These are phyloP conservation scores for Kodamaea leandrae DNA, from an alignment of 805 yeast genomes.

Conservation along the genomic window DNA sequence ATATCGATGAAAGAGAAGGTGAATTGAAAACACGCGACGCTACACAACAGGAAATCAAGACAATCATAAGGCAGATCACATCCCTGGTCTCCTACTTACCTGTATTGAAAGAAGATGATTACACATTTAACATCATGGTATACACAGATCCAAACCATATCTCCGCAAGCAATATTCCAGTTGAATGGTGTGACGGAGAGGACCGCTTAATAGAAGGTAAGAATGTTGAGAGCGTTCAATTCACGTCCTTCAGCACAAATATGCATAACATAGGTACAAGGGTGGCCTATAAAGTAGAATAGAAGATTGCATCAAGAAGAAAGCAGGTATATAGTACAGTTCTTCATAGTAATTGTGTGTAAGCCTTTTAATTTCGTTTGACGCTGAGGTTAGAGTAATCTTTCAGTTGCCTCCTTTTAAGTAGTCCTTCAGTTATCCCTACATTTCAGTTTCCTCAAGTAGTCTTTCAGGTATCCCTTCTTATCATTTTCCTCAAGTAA, in stretches of 20 bases:
- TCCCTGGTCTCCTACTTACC: conserved; percentile 87
- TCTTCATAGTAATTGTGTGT: too few relatives aligned
- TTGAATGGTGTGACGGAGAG: conserved; percentile 83
- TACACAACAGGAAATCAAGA: conserved; percentile 75
- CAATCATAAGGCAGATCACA: conserved; percentile 83
- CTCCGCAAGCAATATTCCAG: conserved; percentile 55
- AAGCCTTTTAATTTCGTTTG: too few relatives aligned
- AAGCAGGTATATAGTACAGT: neutral
- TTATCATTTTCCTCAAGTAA: too few relatives aligned
- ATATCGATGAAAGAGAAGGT: conserved; percentile 31
- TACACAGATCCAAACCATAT: conserved; percentile 61
- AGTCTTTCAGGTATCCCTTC: too few relatives aligned
- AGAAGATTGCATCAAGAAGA: conserved; percentile 10
- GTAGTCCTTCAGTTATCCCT: too few relatives aligned
- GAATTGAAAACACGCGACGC: conserved; percentile 39
- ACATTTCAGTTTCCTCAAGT: too few relatives aligned
- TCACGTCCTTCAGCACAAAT: conserved; percentile 65
- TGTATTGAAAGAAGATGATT: conserved; percentile 52
- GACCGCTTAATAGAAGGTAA: conserved; percentile 50
- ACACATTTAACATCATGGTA: conserved; percentile 82
- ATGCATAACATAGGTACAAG: conserved; percentile 69
- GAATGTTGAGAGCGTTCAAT: conserved; percentile 62
- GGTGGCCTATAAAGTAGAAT: conserved; percentile 54
- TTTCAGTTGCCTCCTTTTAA: too few relatives aligned
- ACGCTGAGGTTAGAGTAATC: too few relatives aligned